Percentiles rank a stretch among this genome's conserved stretches.
phyloP scores from a whole-genome alignment of 441 rosid genomes.

The Arabidopsis hybrid region DNA sequence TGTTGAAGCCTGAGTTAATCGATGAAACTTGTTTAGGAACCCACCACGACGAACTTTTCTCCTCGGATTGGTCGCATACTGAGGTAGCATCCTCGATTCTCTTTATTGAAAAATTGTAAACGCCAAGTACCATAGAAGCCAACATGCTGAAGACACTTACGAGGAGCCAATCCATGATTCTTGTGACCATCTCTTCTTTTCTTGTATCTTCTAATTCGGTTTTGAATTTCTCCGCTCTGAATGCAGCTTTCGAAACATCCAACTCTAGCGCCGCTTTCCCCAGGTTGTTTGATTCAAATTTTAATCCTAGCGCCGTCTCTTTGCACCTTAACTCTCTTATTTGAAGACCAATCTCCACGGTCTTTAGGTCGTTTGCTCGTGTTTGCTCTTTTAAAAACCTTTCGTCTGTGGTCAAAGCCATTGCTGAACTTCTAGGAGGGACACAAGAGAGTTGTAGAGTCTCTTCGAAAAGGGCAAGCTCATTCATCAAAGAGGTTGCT shows the following conservation, averaged over 20 bases:
- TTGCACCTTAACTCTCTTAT: conserved; percentile 62
- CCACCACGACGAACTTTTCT: conserved; percentile 73
- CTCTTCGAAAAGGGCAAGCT: conserved; percentile 49
- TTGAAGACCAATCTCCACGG: conserved; percentile 64
- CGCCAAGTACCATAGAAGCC: conserved; percentile 63
- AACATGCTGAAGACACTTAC: conserved; percentile 76
- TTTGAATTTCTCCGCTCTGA: conserved; percentile 78
- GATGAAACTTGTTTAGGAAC: conserved; percentile 59
- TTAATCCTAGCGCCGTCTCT: conserved; percentile 61
- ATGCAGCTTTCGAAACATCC: conserved; percentile 73
- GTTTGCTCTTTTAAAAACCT: conserved; percentile 67
- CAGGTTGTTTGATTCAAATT: conserved; percentile 62
- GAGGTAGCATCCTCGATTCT: conserved; percentile 78
- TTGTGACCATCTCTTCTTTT: conserved; percentile 71
- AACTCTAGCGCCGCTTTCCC: conserved; percentile 70
- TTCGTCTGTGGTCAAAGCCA: conserved; percentile 52
- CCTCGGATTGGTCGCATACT: conserved; percentile 64
- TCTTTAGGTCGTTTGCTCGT: conserved; percentile 82
- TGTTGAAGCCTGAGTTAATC: conserved; percentile 59
- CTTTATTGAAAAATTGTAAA: conserved; percentile 67
- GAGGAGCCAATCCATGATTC: conserved; percentile 77
- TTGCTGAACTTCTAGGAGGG: conserved; percentile 45
- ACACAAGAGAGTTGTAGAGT: conserved; percentile 51
- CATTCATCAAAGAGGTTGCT: conserved; percentile 45
- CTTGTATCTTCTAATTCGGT: conserved; percentile 70